These are phyloP conservation scores for Alternaria arbusti DNA, from an alignment of 2,329 filamentous ascomycete genomes.

Conservation along the genomic window DNA sequence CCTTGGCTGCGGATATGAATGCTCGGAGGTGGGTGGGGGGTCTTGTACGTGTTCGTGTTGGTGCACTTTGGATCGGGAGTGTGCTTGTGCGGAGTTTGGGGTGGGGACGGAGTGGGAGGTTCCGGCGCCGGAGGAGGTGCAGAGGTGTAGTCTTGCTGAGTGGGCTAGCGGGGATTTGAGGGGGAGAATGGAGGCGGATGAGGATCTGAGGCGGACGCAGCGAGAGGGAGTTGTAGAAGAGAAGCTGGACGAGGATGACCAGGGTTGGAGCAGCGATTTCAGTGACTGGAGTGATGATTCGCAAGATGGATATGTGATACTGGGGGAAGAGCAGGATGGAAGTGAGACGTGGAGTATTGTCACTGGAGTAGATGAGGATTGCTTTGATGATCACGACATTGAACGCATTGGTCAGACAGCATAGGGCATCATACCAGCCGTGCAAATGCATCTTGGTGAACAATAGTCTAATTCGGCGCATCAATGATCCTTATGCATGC, in stretches of 20 bases:
- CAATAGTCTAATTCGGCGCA: background rate
- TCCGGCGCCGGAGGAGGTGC: slow-evolving; percentile 6
- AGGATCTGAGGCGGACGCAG: background rate
- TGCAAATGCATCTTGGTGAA: background rate
- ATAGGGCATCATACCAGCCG: background rate
- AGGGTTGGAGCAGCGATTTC: background rate
- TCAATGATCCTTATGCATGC: background rate
- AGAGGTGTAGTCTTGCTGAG: slow-evolving; percentile 10
- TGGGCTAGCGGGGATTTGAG: slow-evolving; percentile 6
- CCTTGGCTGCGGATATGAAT: background rate
- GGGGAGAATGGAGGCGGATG: background rate
- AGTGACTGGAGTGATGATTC: background rate
- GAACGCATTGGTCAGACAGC: background rate
- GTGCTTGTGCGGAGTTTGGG: slow-evolving; percentile 8
- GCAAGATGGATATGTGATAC: background rate
- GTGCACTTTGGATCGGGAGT: background rate
- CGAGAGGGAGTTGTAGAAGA: background rate
- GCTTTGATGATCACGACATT: background rate
- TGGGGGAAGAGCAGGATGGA: background rate
- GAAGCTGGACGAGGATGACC: background rate
- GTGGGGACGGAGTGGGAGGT: background rate
- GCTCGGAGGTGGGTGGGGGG: background rate
- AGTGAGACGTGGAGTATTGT: slow-evolving; percentile 12
- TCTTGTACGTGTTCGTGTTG: background rate
- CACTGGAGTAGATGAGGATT: background rate